Conservation (phyloP, 1,284 basidiomycete species). For the Rhodotorula sp. region DNA sequence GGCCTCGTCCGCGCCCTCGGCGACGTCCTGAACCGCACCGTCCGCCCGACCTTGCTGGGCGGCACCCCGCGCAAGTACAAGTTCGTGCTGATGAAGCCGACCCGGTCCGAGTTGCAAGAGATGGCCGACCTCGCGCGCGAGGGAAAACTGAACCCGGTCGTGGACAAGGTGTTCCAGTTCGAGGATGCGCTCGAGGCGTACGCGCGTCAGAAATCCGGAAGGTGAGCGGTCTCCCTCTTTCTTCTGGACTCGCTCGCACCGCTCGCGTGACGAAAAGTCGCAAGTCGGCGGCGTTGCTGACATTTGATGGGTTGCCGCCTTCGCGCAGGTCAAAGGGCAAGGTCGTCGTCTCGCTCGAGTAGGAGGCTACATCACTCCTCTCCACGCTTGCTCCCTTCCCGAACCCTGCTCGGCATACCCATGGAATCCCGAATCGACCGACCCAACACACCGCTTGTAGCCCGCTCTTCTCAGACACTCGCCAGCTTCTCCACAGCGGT, state of each 20-base stretch:
- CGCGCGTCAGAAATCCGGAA: slow-evolving; percentile 57
- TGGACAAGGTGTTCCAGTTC: slow-evolving; percentile 64
- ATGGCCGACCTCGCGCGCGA: slow-evolving; percentile 49
- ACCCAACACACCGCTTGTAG: too few species aligned
- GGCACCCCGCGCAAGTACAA: slow-evolving; percentile 39
- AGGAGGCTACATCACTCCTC: background rate
- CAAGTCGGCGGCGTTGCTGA: background rate
- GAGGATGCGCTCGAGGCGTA: slow-evolving; percentile 62
- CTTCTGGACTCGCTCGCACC: too few species aligned
- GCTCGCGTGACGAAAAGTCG: too few species aligned
- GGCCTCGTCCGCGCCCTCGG: background rate
- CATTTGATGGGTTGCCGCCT: too few species aligned
- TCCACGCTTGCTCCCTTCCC: background rate
- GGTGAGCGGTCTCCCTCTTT: slow-evolving; percentile 34
- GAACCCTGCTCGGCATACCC: background rate
- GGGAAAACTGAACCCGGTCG: slow-evolving; percentile 57
- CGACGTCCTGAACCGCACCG: slow-evolving; percentile 7
- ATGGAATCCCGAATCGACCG: too few species aligned
- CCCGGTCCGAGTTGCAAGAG: slow-evolving; percentile 37
- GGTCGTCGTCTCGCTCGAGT: slow-evolving; percentile 50
- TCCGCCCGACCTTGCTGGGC: slow-evolving; percentile 24
- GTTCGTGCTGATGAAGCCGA: slow-evolving; percentile 42
- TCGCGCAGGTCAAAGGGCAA: slow-evolving; percentile 58
- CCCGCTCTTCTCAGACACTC: too few species aligned
- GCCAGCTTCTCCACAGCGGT: too few species aligned